These are phyloP conservation scores for Sequoia sempervirens DNA, from an alignment of 75 land plant species.

Conservation along the genomic window DNA sequence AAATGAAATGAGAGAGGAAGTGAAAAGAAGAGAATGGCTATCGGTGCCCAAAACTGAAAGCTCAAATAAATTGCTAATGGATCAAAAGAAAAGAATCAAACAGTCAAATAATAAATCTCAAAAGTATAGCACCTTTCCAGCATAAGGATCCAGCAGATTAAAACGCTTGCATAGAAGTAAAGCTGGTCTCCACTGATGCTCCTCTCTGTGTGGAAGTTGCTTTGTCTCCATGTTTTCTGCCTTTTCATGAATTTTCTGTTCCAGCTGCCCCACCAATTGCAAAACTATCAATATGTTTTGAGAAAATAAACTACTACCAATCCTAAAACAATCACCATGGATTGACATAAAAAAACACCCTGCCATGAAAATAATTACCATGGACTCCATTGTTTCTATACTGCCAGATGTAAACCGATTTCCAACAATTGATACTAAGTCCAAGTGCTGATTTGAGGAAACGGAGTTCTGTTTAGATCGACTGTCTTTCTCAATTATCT, in stretches of 20 bases:
- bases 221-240: constrained; percentile 21
- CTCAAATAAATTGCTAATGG: not conserved
- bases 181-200: constrained; percentile 87
- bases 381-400: constrained; percentile 18
- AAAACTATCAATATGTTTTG: not conserved
- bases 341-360: not conserved
- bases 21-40: not conserved
- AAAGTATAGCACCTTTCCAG: constrained; percentile 67
- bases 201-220: constrained; percentile 67
- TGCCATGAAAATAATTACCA: constrained; percentile 18
- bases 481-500: constrained; percentile 42
- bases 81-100: not conserved
- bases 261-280: constrained; percentile 9
- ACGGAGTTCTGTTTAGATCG: constrained; percentile 4
- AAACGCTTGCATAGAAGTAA: constrained; percentile 95
- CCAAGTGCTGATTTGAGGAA: constrained; percentile 18
- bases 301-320: not conserved
- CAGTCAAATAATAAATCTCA: not conserved
- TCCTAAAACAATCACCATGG: not conserved
- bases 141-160: constrained; percentile 79
- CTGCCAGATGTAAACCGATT: constrained; percentile 65
- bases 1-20: not conserved
- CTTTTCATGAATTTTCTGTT: constrained; percentile 15
- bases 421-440: constrained; percentile 13
- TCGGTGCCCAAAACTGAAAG: too few species aligned